These are phyloP conservation scores for Russula ochroleuca DNA, from an alignment of 768 basidiomycete genomes.

Conservation along the genomic window DNA sequence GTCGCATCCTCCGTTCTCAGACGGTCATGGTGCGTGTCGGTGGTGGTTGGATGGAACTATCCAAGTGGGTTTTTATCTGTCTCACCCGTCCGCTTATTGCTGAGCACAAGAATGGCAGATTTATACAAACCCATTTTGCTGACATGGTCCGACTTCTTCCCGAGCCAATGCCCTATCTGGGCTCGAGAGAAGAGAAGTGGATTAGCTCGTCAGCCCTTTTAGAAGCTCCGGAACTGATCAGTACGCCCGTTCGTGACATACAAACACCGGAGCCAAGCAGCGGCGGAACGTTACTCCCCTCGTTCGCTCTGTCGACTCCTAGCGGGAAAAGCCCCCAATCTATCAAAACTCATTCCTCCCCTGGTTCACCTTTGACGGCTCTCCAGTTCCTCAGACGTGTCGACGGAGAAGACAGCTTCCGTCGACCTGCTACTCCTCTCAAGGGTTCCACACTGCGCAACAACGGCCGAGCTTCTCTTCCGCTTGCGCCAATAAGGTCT, in stretches of 20 bases:
- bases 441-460: slow-evolving; percentile 33
- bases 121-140: slow-evolving; percentile 82
- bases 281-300: slow-evolving; percentile 47
- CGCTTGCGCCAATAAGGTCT: slow-evolving; percentile 6
- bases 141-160: slow-evolving; percentile 72
- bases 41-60: slow-evolving; percentile 90
- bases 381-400: slow-evolving; percentile 84
- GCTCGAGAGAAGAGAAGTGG: slow-evolving; percentile 67
- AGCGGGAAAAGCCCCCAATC: slow-evolving; percentile 45
- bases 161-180: slow-evolving; percentile 49
- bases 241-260: slow-evolving; percentile 42
- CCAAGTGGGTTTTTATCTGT: slow-evolving; percentile 54
- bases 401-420: slow-evolving; percentile 49
- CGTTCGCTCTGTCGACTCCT: slow-evolving; percentile 57
- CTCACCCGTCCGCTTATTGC: background rate
- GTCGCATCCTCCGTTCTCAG: slow-evolving; percentile 83
- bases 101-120: slow-evolving; percentile 44
- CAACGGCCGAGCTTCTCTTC: slow-evolving; percentile 11
- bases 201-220: slow-evolving; percentile 73
- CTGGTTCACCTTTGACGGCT: slow-evolving; percentile 72
- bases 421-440: slow-evolving; percentile 63
- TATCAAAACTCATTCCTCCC: slow-evolving; percentile 50
- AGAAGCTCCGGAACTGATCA: slow-evolving; percentile 46
- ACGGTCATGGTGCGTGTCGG: slow-evolving; percentile 97
- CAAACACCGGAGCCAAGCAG: slow-evolving; percentile 64